Percentiles rank a stretch among this genome's conserved stretches.
Conservation (phyloP, 2,329 filamentous ascomycete genomes). For the Huntiella bhutanensis region DNA sequence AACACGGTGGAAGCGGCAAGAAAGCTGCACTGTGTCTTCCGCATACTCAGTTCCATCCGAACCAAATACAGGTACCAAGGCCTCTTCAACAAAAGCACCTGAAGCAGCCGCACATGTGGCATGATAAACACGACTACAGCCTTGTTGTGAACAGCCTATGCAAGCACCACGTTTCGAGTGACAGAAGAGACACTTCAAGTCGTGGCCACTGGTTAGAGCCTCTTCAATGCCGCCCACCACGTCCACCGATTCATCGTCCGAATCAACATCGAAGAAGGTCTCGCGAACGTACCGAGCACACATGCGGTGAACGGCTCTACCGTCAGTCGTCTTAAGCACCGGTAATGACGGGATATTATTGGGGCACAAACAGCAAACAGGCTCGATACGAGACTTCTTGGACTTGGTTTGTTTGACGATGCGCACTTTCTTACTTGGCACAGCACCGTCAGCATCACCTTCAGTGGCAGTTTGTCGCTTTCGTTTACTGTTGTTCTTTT, state of each 20-base stretch:
- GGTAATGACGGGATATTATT: conserved; percentile 70
- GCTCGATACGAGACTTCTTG: conserved; percentile 47
- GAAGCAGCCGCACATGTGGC: conserved; percentile 85
- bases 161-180: conserved; percentile 88
- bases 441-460: conserved; percentile 19
- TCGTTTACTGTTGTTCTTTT: conserved; percentile 24
- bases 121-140: conserved; percentile 84
- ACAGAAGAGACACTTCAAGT: conserved; percentile 88
- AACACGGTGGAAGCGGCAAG: conserved; percentile 80
- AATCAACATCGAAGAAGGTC: conserved; percentile 52
- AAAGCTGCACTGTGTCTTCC: conserved; percentile 79
- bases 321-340: conserved; percentile 74
- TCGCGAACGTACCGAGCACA: conserved; percentile 87
- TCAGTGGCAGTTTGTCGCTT: conserved; percentile 29
- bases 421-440: conserved; percentile 37
- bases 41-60: conserved; percentile 87
- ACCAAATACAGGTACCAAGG: conserved; percentile 67
- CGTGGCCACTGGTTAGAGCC: conserved; percentile 71
- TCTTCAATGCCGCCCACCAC: conserved; percentile 59
- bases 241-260: conserved; percentile 44
- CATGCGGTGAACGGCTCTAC: conserved; percentile 66
- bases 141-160: conserved; percentile 91
- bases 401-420: conserved; percentile 50
- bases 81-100: conserved; percentile 78
- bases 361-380: conserved; percentile 80